Conservation (phyloP, 2,329 filamentous ascomycete genomes). For the Penicillium sp. region DNA sequence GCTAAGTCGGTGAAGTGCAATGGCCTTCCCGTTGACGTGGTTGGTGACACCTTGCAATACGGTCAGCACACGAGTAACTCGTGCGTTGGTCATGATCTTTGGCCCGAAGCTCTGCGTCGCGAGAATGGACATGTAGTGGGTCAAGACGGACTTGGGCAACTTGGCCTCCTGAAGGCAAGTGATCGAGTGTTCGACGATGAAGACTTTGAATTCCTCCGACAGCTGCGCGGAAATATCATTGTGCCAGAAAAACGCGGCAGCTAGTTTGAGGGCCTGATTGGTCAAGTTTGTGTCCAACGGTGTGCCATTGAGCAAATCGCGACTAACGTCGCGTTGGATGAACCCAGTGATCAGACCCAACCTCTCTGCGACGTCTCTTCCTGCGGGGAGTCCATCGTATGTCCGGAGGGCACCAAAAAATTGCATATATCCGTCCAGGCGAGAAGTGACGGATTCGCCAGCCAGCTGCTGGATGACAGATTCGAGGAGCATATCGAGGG, state of each 20-base stretch:
- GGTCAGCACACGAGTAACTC: constrained; percentile 71
- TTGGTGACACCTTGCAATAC: constrained; percentile 74
- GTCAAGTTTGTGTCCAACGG: constrained; percentile 70
- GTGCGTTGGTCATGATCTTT: constrained; percentile 73
- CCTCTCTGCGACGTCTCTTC: constrained; percentile 72
- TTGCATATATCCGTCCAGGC: constrained; percentile 84
- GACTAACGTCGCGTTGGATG: constrained; percentile 78
- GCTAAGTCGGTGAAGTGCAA: constrained; percentile 74
- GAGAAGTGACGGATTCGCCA: constrained; percentile 70
- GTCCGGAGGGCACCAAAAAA: constrained; percentile 75
- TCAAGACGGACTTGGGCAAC: constrained; percentile 75
- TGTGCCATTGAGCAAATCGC: constrained; percentile 60
- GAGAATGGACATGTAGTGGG: constrained; percentile 79
- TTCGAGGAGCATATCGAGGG: constrained; percentile 79
- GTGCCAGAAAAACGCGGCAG: constrained; percentile 77
- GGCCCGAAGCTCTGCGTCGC: constrained; percentile 77
- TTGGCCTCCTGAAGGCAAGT: constrained; percentile 69
- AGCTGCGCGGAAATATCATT: constrained; percentile 71
- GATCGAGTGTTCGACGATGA: constrained; percentile 81
- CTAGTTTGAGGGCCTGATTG: constrained; percentile 76
- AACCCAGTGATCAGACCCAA: constrained; percentile 79
- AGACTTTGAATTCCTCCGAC: constrained; percentile 76
- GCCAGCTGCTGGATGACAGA: constrained; percentile 82
- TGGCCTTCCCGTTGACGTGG: constrained; percentile 77
- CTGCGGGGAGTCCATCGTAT: constrained; percentile 80